Evolutionary conservation across 352 stramenopile species (phyloP), one percentile per base, ranked within the genome.

Genomic region (Phytophthora hibernalis): DNA sequence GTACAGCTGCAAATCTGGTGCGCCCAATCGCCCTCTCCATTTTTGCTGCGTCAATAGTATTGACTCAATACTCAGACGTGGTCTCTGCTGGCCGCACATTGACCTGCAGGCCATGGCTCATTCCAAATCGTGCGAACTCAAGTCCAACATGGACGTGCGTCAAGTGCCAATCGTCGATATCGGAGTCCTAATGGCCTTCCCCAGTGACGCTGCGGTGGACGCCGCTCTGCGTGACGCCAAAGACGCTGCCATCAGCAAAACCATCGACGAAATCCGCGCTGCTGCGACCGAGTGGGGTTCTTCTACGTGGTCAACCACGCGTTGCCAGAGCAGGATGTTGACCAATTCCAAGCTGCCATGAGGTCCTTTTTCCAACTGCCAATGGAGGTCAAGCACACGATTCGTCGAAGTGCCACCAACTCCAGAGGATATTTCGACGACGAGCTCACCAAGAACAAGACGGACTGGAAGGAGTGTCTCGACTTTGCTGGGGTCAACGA

Each of bases 391-490:
- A 92, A 93, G 69, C 45, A 55, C 33, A 49, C 48, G 1, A 54
- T 97, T 48, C 89, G 66, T 5, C 96, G 91, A 64, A 84, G n/a
- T 52, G 81, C 65, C 40, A 77, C 66, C 21, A 98, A 98, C 82
- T 79, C 91, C 35, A 80, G 91, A 54, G 95, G 96, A 15, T 98
- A 91, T 70, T 98, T 97, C 75, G 91, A 98, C 63, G 85, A 97
- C 65, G 96, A 98, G 66, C 76, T 98, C 30, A 98, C 95, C 38
- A 98, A 98, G 79, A 91, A 97, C 70, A 93, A 87, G 54, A 79
- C 72, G 22, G 95, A 98, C 75, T 98, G 90, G 90, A 98, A 98
- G 50, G 85, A 98, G 65, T 77, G 68, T 11, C 77, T 97, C 13
- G 93, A 98, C 80, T 82, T 83, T 47, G 68, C 70, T 15, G 78